Evolutionary conservation across 2,329 filamentous ascomycete genomes (phyloP).

Genomic region (Calonectria pseudoreteaudii): DNA sequence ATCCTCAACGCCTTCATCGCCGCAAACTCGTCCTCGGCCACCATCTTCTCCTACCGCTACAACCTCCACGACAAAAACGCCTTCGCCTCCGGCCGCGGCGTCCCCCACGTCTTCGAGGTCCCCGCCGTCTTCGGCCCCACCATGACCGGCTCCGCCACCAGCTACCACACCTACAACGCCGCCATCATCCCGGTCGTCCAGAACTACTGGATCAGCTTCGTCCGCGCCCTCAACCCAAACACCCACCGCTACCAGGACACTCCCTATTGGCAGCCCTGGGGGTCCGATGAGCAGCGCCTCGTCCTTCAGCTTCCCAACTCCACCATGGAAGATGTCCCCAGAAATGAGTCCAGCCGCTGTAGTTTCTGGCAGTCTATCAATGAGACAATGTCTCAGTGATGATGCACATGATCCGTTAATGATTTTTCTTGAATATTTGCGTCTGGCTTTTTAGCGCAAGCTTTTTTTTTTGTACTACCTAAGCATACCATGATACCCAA

Average conservation of each 20-base stretch:
- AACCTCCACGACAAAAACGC: slow-evolving; percentile 57
- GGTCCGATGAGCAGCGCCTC: slow-evolving; percentile 45
- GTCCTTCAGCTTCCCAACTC: slow-evolving; percentile 53
- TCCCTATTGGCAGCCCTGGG: slow-evolving; percentile 58
- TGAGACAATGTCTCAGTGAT: slow-evolving; percentile 42
- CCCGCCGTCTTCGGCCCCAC: slow-evolving; percentile 62
- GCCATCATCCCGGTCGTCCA: slow-evolving; percentile 59
- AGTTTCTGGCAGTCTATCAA: slow-evolving; percentile 55
- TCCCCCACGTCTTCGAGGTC: slow-evolving; percentile 61
- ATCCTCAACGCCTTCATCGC: slow-evolving; percentile 50
- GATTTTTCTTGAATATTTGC: slow-evolving; percentile 5
- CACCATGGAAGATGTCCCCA: slow-evolving; percentile 53
- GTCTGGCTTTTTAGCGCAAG: background rate
- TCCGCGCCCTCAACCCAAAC: slow-evolving; percentile 59
- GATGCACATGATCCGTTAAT: background rate
- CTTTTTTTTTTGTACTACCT: background rate
- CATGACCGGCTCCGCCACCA: slow-evolving; percentile 40
- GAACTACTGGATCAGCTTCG: slow-evolving; percentile 64
- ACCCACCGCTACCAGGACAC: slow-evolving; percentile 45
- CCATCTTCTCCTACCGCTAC: slow-evolving; percentile 62
- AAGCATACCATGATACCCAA: slow-evolving; percentile 33
- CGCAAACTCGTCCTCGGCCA: slow-evolving; percentile 26
- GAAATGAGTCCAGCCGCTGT: slow-evolving; percentile 52
- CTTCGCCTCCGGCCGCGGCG: slow-evolving; percentile 54
- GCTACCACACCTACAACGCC: slow-evolving; percentile 59